These are phyloP conservation scores for Neurospora pannonica DNA, from an alignment of 495 filamentous ascomycete species.

Conservation along the genomic window DNA sequence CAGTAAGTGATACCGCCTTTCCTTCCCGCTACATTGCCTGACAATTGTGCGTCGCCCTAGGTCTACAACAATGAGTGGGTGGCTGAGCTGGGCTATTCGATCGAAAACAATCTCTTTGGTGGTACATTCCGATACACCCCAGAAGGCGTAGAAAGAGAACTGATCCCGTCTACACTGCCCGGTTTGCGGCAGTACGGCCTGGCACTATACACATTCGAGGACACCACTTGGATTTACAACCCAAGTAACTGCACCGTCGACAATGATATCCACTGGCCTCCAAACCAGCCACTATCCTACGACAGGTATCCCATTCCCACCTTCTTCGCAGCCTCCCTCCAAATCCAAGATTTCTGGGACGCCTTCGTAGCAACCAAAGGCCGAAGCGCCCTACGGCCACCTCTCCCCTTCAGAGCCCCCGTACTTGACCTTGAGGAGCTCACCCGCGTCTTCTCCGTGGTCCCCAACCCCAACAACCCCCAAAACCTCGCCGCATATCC, in stretches of 20 bases:
- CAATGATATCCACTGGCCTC: background rate
- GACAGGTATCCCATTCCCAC: background rate
- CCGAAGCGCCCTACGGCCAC: background rate
- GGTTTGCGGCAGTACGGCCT: background rate
- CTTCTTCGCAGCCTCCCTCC: background rate
- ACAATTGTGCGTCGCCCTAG: background rate
- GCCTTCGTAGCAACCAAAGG: background rate
- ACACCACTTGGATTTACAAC: background rate
- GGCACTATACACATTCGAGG: background rate
- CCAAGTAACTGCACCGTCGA: background rate
- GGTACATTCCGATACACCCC: background rate
- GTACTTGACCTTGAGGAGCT: background rate
- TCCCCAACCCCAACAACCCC: background rate
- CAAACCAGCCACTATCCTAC: background rate
- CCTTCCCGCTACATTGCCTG: background rate
- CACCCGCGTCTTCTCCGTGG: background rate
- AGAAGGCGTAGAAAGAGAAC: background rate
- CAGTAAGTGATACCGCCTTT: background rate
- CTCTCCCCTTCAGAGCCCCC: background rate
- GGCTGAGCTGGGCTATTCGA: background rate
- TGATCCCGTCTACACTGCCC: background rate
- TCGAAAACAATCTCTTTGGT: background rate
- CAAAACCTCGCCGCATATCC: background rate
- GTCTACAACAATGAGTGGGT: background rate
- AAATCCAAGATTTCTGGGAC: background rate